phyloP scores from a whole-genome alignment of 805 yeast species.

The Schizosaccharomyces pombe region ASM294v3 CU329670.1:4333501-4334000 shows the following conservation, averaged over 20 bases:
- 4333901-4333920: conserved; percentile 87
- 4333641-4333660: conserved; percentile 85
- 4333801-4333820: conserved; percentile 91
- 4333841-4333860: conserved; percentile 79
- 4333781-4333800: conserved; percentile 56
- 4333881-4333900: conserved; percentile 70
- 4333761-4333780: conserved; percentile 85
- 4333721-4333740: conserved; percentile 83
- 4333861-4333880: conserved; percentile 51
- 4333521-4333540: conserved; percentile 87
- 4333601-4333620: conserved; percentile 66
- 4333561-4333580: conserved; percentile 62
- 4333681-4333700: conserved; percentile 90
- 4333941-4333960: conserved; percentile 62
- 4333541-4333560: conserved; percentile 73
- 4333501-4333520: conserved; percentile 66
- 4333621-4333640: conserved; percentile 78
- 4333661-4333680: conserved; percentile 71
- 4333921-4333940: conserved; percentile 78
- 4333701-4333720: conserved; percentile 79
- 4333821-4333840: conserved; percentile 68
- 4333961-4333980: conserved; percentile 53
- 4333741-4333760: conserved; percentile 97
- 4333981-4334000: conserved; percentile 75
- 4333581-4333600: conserved; percentile 62